A percentile compares a stretch with the other conserved stretches of the same genome.
Conservation (phyloP, 208 protist genomes). For the Wallacemonas sp. region DNA sequence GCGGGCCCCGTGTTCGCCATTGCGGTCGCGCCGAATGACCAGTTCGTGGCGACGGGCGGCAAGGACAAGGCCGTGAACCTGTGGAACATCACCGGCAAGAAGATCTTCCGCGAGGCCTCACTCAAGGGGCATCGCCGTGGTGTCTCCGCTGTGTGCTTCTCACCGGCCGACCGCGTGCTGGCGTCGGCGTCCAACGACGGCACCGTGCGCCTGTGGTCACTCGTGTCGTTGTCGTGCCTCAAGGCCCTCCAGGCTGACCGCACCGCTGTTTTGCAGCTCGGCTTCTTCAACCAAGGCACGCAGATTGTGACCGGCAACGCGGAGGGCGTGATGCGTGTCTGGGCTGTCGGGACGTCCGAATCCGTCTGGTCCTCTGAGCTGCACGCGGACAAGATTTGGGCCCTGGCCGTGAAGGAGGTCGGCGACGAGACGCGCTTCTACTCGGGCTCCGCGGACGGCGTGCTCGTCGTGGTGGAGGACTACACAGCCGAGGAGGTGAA, state of each 20-base stretch:
- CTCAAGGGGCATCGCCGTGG: conserved; percentile 87
- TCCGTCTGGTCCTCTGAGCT: conserved; percentile 76
- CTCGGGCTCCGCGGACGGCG: conserved; percentile 85
- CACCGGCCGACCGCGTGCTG: conserved; percentile 79
- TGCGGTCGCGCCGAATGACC: conserved; percentile 86
- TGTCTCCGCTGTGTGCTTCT: conserved; percentile 81
- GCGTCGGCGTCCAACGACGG: conserved; percentile 87
- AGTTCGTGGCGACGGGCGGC: conserved; percentile 87
- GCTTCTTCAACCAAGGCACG: conserved; percentile 87
- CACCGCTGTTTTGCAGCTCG: conserved; percentile 73
- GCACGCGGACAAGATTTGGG: conserved; percentile 90
- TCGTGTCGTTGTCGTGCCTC: conserved; percentile 77
- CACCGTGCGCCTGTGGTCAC: conserved; percentile 87
- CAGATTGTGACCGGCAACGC: conserved; percentile 86
- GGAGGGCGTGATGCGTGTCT: conserved; percentile 91
- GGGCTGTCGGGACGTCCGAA: conserved; percentile 80
- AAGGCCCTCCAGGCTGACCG: conserved; percentile 86
- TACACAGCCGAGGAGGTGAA: conserved; percentile 89
- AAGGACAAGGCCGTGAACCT: conserved; percentile 88
- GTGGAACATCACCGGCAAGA: conserved; percentile 82
- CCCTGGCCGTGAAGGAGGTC: conserved; percentile 56
- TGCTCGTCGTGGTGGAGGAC: conserved; percentile 85
- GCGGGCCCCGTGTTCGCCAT: conserved; percentile 74
- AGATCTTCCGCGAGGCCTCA: conserved; percentile 68
- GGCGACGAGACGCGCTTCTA: conserved; percentile 55